Evolutionary conservation across 2,329 filamentous ascomycete species (phyloP), one percentile per base, ranked within the genome.

Genomic region (Leptographium galeiforme): DNA sequence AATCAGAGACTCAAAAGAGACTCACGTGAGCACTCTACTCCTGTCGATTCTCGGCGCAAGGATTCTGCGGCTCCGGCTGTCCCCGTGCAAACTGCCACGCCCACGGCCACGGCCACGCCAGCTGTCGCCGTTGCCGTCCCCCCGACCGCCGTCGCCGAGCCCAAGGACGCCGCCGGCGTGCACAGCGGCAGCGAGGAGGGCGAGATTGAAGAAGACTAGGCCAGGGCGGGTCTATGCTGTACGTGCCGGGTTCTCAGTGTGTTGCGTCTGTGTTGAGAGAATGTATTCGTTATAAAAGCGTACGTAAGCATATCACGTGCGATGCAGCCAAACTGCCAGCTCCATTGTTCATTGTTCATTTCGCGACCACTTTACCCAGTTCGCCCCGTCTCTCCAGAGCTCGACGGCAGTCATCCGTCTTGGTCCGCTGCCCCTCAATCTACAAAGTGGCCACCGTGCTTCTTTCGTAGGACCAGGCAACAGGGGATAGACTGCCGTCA

Each of bases 111-210:
- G 7, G 14, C 48, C 2, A n/a, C 53, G 18, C 16, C 39, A 75
- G 66, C 82, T 74, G 67, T 41, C 30, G 32, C 41, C 33, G 52
- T 32, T 19, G 19, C 52, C 13, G 10, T 48, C n/a, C 19, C 52
- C 6, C 14, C 33, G 14, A 3, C 40, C 3, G 6, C n/a, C 16
- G 30, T 41, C 41, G 14, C 32, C 25, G 14, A 47, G 8, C n/a
- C 53, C 10, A 41, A 50, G 40, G 82, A 86, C 59, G 73, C 81
- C 51, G 72, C 75, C 48, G 78, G 75, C 53, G 74, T 89, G 53
- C 84, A 87, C 63, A 91, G 87, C 55, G 93, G 93, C 52, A 96
- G 90, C 64, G 93, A 98, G 70, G 93, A 98, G 69, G 93, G 93
- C 51, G 93, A 98, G 72, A 97, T 98, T 62, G 93, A 95, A 69